Evolutionary conservation across 805 yeast species (phyloP).

Genomic region (Cyberlindnera mycetangii): DNA sequence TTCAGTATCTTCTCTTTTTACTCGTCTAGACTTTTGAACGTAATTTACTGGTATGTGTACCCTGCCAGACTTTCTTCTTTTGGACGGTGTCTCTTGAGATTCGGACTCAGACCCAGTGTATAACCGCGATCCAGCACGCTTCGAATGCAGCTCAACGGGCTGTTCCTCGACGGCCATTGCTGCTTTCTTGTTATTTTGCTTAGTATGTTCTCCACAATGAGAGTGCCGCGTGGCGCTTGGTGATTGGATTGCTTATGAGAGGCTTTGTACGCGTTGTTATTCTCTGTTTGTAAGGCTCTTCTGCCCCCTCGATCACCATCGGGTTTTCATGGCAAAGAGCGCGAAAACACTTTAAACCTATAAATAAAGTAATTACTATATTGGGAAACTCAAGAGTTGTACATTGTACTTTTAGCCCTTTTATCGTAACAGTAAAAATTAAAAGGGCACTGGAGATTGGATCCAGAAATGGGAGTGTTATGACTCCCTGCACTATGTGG

Average conservation of each 20-base stretch:
- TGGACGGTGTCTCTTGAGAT: constrained; percentile 12
- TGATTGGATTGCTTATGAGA: background rate
- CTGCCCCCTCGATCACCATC: too few relatives aligned
- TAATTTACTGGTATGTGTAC: constrained; percentile 14
- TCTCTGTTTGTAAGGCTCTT: too few relatives aligned
- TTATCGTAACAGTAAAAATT: too few relatives aligned
- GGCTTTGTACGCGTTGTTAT: background rate
- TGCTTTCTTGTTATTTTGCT: background rate
- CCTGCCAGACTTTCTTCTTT: constrained; percentile 20
- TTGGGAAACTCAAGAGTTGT: background rate
- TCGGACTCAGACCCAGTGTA: background rate
- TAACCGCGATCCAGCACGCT: constrained; percentile 8
- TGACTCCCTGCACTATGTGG: too few relatives aligned
- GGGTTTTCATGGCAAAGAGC: too few relatives aligned
- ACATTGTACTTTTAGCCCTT: too few relatives aligned
- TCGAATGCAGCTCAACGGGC: constrained; percentile 2
- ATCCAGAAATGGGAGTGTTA: too few relatives aligned
- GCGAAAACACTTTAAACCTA: too few relatives aligned
- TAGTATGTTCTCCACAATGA: background rate
- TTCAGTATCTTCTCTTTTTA: background rate
- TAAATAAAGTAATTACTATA: background rate
- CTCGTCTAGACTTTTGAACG: constrained; percentile 2
- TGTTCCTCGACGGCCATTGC: constrained; percentile 5
- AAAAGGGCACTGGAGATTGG: too few relatives aligned
- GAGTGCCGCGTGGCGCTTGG: background rate